phyloP scores from a whole-genome alignment of 345 rosid genomes.

The Nephelium lappaceum region DNA sequence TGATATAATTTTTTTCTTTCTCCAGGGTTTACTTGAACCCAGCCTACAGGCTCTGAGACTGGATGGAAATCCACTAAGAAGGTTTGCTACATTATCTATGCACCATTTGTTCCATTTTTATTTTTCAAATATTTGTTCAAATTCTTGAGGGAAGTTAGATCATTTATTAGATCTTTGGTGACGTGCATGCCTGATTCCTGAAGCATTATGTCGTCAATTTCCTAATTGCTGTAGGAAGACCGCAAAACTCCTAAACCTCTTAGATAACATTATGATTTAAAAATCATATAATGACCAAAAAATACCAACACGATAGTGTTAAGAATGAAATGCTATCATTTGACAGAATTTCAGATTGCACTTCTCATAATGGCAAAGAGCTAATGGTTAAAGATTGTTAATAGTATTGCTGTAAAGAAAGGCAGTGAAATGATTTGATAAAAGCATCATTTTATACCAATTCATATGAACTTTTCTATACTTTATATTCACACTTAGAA shows the following conservation, averaged over 20 bases:
- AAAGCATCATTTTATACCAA: no score
- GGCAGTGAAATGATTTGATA: no score
- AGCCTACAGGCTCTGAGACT: conserved; percentile 78
- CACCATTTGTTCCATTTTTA: background rate
- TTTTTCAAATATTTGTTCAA: background rate
- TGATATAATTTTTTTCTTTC: conserved; percentile 16
- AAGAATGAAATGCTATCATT: background rate
- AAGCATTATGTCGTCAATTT: background rate
- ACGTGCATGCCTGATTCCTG: background rate
- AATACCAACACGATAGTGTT: background rate
- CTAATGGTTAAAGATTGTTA: background rate
- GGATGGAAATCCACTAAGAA: conserved; percentile 88
- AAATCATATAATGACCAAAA: background rate
- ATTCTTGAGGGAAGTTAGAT: background rate
- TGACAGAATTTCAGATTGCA: background rate
- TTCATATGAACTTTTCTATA: no score
- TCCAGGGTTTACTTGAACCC: conserved; percentile 82
- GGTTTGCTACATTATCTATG: conserved; percentile 39
- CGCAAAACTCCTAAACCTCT: background rate
- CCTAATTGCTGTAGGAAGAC: background rate
- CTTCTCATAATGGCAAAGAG: background rate
- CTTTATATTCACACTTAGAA: no score
- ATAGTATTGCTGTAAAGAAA: background rate
- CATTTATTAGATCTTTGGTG: background rate
- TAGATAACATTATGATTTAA: background rate